Evolutionary conservation across 106 monocot genomes (phyloP).

Genomic region (Allium cepa): DNA sequence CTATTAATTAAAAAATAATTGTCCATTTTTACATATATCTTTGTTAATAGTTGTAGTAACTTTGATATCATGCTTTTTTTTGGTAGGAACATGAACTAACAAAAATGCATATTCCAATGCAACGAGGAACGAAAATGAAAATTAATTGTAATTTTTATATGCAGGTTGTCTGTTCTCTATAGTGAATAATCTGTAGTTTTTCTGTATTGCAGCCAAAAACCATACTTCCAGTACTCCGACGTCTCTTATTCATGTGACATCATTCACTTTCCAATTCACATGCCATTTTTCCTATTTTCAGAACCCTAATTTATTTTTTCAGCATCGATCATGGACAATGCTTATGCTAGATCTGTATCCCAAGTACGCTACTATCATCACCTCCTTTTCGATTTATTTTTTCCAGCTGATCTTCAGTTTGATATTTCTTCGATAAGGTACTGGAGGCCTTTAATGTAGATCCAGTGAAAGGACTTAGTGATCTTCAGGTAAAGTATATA

Average conservation of each 20-base stretch:
- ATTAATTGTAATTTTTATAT: background rate
- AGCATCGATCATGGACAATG: constrained; percentile 61
- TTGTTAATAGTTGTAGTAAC: no score
- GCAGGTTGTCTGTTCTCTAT: background rate
- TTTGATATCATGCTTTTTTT: no score
- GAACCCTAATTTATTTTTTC: background rate
- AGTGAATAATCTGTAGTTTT: background rate
- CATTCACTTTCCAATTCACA: background rate
- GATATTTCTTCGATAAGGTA: constrained; percentile 31
- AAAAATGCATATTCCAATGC: no score
- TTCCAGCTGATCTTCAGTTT: background rate
- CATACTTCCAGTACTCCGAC: background rate
- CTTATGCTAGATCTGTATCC: constrained; percentile 78
- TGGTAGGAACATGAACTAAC: no score
- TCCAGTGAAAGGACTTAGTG: constrained; percentile 74
- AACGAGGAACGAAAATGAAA: background rate
- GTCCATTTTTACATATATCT: no score
- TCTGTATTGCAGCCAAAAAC: background rate
- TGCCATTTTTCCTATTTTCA: background rate
- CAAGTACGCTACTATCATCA: constrained; percentile 31
- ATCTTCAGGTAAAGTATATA: constrained; percentile 51
- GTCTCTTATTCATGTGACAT: background rate
- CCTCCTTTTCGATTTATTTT: background rate
- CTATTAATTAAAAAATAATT: no score
- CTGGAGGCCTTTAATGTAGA: constrained; percentile 82